Evolutionary conservation across 345 rosid genomes (phyloP).

Genomic region (Kandelia obovata): DNA sequence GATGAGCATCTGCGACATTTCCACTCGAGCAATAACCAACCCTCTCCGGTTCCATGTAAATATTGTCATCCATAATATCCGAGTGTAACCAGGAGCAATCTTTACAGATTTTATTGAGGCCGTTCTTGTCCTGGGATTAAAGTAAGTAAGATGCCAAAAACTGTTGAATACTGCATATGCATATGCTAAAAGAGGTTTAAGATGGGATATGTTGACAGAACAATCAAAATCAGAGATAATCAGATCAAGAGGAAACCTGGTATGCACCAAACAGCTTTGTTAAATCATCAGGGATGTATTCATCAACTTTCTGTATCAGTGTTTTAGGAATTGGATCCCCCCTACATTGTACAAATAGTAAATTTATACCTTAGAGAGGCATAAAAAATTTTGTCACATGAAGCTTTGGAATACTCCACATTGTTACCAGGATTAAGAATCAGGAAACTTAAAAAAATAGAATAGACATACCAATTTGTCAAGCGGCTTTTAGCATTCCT

Average conservation of each 20-base stretch:
- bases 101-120: slow-evolving; percentile 32
- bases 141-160: slow-evolving; percentile 16
- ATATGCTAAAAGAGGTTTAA: background rate
- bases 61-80: slow-evolving; percentile 90
- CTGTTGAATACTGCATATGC: background rate
- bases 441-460: background rate
- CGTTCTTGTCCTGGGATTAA: slow-evolving; percentile 45
- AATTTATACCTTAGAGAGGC: slow-evolving; percentile 16
- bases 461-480: slow-evolving; percentile 51
- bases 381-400: background rate
- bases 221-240: background rate
- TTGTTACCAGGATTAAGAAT: background rate
- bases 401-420: background rate
- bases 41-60: slow-evolving; percentile 59
- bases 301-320: slow-evolving; percentile 63
- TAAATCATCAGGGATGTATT: slow-evolving; percentile 70
- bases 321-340: slow-evolving; percentile 73
- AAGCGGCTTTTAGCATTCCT: slow-evolving; percentile 48
- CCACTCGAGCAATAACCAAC: slow-evolving; percentile 17
- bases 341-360: slow-evolving; percentile 41
- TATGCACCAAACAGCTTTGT: slow-evolving; percentile 40
- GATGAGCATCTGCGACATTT: slow-evolving; percentile 15
- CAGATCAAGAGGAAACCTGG: slow-evolving; percentile 46
- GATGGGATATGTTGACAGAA: background rate
- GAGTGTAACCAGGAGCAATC: slow-evolving; percentile 87